Base-by-base conservation (phyloP, 1,284 basidiomycete species). In the Melanopsichium pennsylvanicum region DNA sequence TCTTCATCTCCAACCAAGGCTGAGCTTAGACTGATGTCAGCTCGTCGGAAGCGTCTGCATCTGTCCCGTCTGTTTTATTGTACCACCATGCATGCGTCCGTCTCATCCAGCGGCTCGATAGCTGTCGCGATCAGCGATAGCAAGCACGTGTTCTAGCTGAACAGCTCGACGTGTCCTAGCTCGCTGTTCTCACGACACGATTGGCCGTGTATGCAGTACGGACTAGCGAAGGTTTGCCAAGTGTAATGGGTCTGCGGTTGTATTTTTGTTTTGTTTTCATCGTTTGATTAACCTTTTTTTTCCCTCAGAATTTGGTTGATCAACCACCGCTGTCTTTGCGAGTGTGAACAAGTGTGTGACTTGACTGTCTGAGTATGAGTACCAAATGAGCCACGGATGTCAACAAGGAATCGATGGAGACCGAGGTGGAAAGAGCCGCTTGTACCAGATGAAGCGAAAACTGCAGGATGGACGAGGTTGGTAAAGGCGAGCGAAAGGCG, bases 1-100 rank as follows among this genome's bases (percentile, higher is more conserved):
- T 21, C 64, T 72, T 13, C 55, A 69, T 54, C 55, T 74, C 11
- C 64, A 66, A 34, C 67, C 70, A 16, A 46, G 67, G 13, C 40
- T 72, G 44, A 70, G 70, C 46, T 25, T 70, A 23, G 70, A 72
- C 40, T 70, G 40, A 48, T 27, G 16, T 3, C 21, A 21, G 15
- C 35, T 39, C 29, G 31, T 18, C 7, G 29, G 25, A 22, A 27
- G n/a, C 23, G 22, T 42, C 33, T 26, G n/a, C 13, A 13, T 26
- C 25, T 11, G 18, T 31, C 10, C 25, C 29, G 29, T 45, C 31
- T 54, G 37, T 43, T 31, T 37, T 35, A 25, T 36, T 18, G n/a
- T 4, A 35, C 34, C 43, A 35, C 39, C 27, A 31, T 26, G 19
- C 37, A 25, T 39, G 22, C 15, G 37, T 39, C 37, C 12, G 4